Conservation (phyloP, 2,329 filamentous ascomycete species). For the Teratosphaeria epicoccoides region DNA sequence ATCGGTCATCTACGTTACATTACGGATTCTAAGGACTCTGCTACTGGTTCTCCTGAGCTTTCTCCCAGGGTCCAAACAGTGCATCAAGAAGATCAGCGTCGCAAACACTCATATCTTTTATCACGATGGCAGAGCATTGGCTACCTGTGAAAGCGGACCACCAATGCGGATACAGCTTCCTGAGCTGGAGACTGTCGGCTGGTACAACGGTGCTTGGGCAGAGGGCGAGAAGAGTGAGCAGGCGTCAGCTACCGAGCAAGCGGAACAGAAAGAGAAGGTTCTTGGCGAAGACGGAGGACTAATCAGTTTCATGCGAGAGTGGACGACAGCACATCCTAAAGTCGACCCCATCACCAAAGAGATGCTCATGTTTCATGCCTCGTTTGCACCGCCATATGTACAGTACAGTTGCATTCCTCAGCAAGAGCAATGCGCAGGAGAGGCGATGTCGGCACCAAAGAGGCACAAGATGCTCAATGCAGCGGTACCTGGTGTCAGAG, state of each 20-base stretch:
- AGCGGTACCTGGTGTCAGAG: slow-evolving; percentile 49
- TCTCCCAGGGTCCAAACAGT: slow-evolving; percentile 44
- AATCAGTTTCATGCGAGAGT: slow-evolving; percentile 55
- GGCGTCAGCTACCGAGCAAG: slow-evolving; percentile 2
- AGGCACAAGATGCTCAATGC: slow-evolving; percentile 36
- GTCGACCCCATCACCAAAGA: slow-evolving; percentile 56
- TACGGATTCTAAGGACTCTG: slow-evolving; percentile 47
- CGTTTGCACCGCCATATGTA: slow-evolving; percentile 54
- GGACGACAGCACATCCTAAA: slow-evolving; percentile 60
- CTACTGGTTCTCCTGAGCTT: slow-evolving; percentile 48
- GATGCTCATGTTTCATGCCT: slow-evolving; percentile 57
- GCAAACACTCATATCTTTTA: slow-evolving; percentile 58
- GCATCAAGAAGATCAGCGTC: slow-evolving; percentile 58
- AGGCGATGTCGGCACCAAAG: neutral
- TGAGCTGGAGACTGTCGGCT: slow-evolving; percentile 55
- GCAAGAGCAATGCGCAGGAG: slow-evolving; percentile 4
- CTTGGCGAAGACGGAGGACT: slow-evolving; percentile 33
- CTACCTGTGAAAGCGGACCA: slow-evolving; percentile 61
- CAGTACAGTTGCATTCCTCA: slow-evolving; percentile 51
- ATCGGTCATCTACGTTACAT: slow-evolving; percentile 39
- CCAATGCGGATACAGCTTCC: slow-evolving; percentile 57
- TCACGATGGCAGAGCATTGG: slow-evolving; percentile 58
- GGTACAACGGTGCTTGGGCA: slow-evolving; percentile 52
- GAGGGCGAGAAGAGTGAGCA: slow-evolving; percentile 36
- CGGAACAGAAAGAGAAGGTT: slow-evolving; percentile 8